Percentiles rank a stretch among this genome's conserved stretches.
Conservation (phyloP, 148 eudicot genomes). For the Selenicereus undatus region DNA sequence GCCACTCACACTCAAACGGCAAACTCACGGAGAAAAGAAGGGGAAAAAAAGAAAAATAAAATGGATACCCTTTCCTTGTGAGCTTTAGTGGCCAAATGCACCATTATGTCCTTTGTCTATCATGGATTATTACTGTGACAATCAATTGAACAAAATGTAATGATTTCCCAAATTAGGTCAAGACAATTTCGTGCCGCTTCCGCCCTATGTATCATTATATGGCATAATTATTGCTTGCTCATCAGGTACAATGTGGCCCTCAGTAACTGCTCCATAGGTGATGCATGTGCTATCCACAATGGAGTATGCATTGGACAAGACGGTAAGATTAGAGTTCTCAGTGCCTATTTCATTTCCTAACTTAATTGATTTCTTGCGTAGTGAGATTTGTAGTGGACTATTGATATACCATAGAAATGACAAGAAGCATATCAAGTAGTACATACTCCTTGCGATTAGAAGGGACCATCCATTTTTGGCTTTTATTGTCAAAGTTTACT, state of each 20-base stretch:
- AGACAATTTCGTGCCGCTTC: background rate
- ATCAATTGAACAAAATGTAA: background rate
- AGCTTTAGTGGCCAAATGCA: background rate
- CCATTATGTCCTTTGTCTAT: background rate
- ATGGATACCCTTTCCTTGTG: background rate
- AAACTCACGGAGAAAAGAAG: no score
- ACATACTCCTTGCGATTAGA: background rate
- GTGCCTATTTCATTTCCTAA: background rate
- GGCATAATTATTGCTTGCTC: constrained; percentile 13
- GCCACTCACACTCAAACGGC: background rate
- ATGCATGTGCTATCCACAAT: constrained; percentile 73
- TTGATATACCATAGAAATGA: background rate
- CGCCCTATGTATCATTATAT: constrained; percentile 7
- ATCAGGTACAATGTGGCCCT: constrained; percentile 83
- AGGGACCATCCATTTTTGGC: background rate
- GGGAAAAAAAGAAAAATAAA: no score
- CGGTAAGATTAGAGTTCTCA: constrained; percentile 37
- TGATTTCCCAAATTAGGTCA: background rate
- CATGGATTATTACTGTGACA: background rate
- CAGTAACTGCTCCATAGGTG: constrained; percentile 68
- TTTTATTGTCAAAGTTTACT: background rate
- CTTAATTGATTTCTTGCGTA: background rate
- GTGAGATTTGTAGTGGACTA: background rate
- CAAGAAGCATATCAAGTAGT: background rate
- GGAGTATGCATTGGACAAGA: constrained; percentile 97